Conservation (phyloP, 2,329 filamentous ascomycete species). For the Beauveria rudraprayagi region DNA sequence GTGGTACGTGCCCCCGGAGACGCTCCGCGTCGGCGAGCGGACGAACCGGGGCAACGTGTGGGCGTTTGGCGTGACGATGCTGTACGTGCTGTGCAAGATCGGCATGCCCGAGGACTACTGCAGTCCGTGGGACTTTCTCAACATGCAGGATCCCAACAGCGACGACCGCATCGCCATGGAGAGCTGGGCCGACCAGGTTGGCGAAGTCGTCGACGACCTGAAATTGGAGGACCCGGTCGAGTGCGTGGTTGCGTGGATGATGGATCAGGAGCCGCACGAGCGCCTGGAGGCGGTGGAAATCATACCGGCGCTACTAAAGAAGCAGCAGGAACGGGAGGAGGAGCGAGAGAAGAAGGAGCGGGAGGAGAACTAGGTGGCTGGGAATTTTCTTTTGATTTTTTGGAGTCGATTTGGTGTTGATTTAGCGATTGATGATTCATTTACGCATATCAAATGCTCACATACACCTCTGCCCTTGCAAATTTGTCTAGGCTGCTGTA, state of each 20-base stretch:
- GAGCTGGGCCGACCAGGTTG: not conserved
- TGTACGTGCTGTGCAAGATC: constrained; percentile 10
- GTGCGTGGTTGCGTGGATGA: not conserved
- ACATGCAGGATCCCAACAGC: not conserved
- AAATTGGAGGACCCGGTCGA: not conserved
- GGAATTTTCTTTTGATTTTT: not conserved
- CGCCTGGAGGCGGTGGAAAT: not conserved
- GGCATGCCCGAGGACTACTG: not conserved
- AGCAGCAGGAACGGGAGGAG: not conserved
- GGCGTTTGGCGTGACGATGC: constrained; percentile 14
- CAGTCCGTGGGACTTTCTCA: not conserved
- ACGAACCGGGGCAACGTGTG: constrained; percentile 7
- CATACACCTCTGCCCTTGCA: too few species aligned
- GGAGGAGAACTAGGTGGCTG: not conserved
- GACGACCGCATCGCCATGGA: not conserved
- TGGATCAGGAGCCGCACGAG: not conserved
- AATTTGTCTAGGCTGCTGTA: too few species aligned
- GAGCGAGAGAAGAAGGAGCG: too few species aligned
- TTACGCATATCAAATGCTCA: too few species aligned
- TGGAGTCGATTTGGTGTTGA: not conserved
- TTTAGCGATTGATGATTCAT: not conserved
- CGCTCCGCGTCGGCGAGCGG: not conserved
- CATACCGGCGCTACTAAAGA: not conserved
- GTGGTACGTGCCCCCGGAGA: constrained; percentile 7
- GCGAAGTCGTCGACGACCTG: not conserved